Evolutionary conservation across 1,284 basidiomycete species (phyloP), one percentile per base, ranked within the genome.

Genomic region (Microbotryum intermedium): DNA sequence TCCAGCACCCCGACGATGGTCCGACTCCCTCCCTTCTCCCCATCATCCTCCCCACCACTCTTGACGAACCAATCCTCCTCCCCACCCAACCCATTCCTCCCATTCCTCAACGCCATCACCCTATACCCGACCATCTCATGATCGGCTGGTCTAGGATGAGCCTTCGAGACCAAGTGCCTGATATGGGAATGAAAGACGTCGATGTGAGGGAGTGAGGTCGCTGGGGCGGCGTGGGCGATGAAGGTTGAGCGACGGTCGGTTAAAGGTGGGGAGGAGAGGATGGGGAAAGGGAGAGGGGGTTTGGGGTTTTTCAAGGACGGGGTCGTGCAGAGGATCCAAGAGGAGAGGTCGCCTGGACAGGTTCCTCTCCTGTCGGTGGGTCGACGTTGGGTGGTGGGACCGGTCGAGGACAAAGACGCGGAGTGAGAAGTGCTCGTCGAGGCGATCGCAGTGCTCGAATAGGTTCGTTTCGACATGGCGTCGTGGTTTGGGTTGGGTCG

Each of bases 111-210:
- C 1, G 79, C 78, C 82, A 90, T 86, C 69, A 83, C 84, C 60
- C 89, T 78, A 84, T 85, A 85, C 16, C 84, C 85, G 52, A 80
- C 74, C 57, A 88, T 83, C 73, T 87, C 81, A 72, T 90, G 82
- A 43, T 82, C 76, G n/a, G 85, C 82, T 20, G 58, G 59, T 9
- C 55, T 23, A 1, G 65, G 65, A 39, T 67, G 65, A 5, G 28
- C 29, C 20, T 21, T 9, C 5, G 21, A 25, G 5, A 57, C 45
- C 1, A 60, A 57, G 16, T 44, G 13, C 3, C 59, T 53, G 21
- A 67, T 29, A 39, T 63, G 50, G 8, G 30, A 8, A 18, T 65
- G 63, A 11, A 67, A 60, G 2, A 49, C 28, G 2, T n/a, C 2
- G 0, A 64, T 61, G 20, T 52, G 48, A 8, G 25, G 23, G 7